These are phyloP conservation scores for Stephanocyclus meneghinianus DNA, from an alignment of 352 stramenopile species.

Conservation along the genomic window DNA sequence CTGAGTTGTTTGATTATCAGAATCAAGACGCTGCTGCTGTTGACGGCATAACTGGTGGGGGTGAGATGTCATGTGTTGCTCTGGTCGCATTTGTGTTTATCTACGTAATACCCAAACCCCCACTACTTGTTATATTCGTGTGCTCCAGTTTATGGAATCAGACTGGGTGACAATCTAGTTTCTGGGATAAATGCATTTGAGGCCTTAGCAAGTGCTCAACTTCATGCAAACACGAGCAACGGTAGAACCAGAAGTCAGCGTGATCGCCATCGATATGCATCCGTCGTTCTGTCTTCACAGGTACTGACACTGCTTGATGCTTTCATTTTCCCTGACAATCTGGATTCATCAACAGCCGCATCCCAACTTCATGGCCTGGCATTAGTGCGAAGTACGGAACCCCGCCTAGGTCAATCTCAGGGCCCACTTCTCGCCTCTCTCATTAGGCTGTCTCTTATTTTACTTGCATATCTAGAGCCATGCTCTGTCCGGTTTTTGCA, in stretches of 20 bases:
- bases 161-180: constrained; percentile 62
- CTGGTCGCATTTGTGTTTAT: too few relatives aligned
- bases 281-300: constrained; percentile 69
- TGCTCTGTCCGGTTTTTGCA: constrained; percentile 78
- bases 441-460: constrained; percentile 74
- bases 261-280: constrained; percentile 61
- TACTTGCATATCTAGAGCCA: constrained; percentile 76
- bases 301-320: constrained; percentile 78
- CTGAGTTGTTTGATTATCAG: constrained; percentile 72
- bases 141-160: constrained; percentile 63
- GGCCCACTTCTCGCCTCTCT: constrained; percentile 75
- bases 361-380: constrained; percentile 77
- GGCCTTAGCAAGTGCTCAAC: constrained; percentile 49
- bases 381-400: constrained; percentile 76
- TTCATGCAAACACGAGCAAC: constrained; percentile 17
- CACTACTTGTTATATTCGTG: too few relatives aligned
- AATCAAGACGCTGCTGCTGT: constrained; percentile 59
- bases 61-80: not conserved
- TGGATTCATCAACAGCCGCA: constrained; percentile 59
- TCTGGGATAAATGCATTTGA: constrained; percentile 64
- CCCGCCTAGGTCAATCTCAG: constrained; percentile 72
- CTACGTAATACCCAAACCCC: too few relatives aligned
- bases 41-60: constrained; percentile 65
- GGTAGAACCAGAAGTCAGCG: constrained; percentile 17
- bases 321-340: constrained; percentile 82